Conservation (phyloP, 306 rosid species). For the Castanea crenata region DNA sequence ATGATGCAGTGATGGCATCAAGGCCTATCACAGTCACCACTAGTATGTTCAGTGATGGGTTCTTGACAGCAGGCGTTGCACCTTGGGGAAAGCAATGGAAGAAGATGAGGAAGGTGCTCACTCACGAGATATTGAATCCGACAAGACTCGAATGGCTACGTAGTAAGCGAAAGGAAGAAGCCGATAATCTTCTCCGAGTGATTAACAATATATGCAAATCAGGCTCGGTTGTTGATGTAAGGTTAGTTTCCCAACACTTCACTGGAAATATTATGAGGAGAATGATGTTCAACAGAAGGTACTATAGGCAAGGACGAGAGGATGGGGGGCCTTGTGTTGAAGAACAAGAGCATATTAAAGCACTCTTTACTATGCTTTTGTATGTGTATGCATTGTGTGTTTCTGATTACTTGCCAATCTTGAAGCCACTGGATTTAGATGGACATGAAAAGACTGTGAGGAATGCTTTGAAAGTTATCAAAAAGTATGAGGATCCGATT, state of each 20-base stretch:
- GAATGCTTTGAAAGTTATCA: too few species aligned
- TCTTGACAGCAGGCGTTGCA: not conserved
- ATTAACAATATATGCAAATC: constrained; percentile 15
- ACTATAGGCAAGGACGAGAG: too few species aligned
- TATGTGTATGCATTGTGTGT: too few species aligned
- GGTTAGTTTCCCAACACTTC: constrained; percentile 7
- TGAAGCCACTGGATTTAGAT: too few species aligned
- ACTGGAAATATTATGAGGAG: constrained; percentile 8
- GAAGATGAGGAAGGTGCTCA: constrained; percentile 33
- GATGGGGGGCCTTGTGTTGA: too few species aligned
- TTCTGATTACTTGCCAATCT: too few species aligned
- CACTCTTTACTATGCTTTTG: too few species aligned
- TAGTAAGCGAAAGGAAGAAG: constrained; percentile 36
- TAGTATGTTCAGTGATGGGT: constrained; percentile 17
- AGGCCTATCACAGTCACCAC: constrained; percentile 24
- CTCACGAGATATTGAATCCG: constrained; percentile 12
- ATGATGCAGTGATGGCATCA: constrained; percentile 42
- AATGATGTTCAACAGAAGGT: not conserved
- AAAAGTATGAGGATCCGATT: too few species aligned
- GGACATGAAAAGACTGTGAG: too few species aligned
- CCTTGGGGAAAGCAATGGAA: constrained; percentile 33
- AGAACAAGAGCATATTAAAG: too few species aligned
- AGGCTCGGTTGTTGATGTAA: constrained; percentile 28
- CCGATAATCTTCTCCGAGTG: constrained; percentile 34
- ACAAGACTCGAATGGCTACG: constrained; percentile 21